Conservation (phyloP, 2,329 filamentous ascomycete genomes). For the Cytospora piceae region DNA sequence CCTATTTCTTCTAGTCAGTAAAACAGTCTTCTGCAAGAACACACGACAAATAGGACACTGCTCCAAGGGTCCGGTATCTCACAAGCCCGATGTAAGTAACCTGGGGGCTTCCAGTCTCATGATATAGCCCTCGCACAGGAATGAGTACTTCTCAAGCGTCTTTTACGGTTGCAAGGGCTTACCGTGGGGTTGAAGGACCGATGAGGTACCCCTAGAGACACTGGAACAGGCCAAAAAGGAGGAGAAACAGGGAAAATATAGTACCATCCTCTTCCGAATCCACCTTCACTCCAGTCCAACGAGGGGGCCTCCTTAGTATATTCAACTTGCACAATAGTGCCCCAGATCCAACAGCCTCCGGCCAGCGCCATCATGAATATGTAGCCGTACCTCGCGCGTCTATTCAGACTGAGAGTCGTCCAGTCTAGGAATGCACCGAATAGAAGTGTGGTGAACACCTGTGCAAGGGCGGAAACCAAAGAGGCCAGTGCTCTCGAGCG, state of each 20-base stretch:
- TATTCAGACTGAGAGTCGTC: constrained; percentile 30
- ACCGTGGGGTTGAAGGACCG: too few species aligned
- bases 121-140: too few species aligned
- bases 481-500: constrained; percentile 33
- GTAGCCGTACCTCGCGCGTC: constrained; percentile 34
- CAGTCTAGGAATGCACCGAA: constrained; percentile 38
- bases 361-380: constrained; percentile 36
- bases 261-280: constrained; percentile 31
- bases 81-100: too few species aligned
- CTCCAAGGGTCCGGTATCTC: too few species aligned
- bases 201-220: too few species aligned
- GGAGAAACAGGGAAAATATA: background rate
- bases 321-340: constrained; percentile 36
- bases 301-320: constrained; percentile 35
- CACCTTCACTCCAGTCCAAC: constrained; percentile 31
- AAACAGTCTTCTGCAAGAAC: too few species aligned
- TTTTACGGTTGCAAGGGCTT: too few species aligned
- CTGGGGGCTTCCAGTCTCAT: too few species aligned
- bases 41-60: too few species aligned
- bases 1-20: background rate
- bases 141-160: too few species aligned
- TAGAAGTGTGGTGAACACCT: constrained; percentile 34
- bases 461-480: constrained; percentile 35
- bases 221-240: background rate
- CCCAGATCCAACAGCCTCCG: constrained; percentile 39